These are phyloP conservation scores for Filosporella fistucella DNA, from an alignment of 495 filamentous ascomycete species.

Conservation along the genomic window DNA sequence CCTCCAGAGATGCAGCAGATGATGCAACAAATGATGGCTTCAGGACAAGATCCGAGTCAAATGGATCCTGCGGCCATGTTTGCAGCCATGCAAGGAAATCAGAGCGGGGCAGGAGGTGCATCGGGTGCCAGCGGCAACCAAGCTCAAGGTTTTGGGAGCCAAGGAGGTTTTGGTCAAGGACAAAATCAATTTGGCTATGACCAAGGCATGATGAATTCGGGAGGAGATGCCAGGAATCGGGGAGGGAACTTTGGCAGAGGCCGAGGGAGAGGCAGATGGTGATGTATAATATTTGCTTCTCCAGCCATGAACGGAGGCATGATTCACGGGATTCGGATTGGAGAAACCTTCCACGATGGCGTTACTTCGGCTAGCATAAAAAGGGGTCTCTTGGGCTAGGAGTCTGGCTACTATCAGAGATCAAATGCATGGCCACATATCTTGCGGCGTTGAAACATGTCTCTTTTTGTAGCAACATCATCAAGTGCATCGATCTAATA, in stretches of 20 bases:
- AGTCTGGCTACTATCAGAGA: too few relatives aligned
- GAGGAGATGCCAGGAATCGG: constrained; percentile 26
- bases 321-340: neutral
- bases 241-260: constrained; percentile 40
- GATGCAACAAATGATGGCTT: constrained; percentile 76
- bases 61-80: constrained; percentile 64
- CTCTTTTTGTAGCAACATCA: too few relatives aligned
- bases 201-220: constrained; percentile 33
- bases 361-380: too few relatives aligned
- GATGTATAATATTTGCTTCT: too few relatives aligned
- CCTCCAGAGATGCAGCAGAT: constrained; percentile 77
- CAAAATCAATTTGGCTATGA: constrained; percentile 50
- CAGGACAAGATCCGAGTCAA: constrained; percentile 75
- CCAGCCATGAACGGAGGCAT: neutral
- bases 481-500: too few relatives aligned
- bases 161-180: constrained; percentile 42
- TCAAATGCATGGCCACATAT: too few relatives aligned
- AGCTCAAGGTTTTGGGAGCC: constrained; percentile 37
- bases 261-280: constrained; percentile 29
- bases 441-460: too few relatives aligned
- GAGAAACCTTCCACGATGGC: too few relatives aligned
- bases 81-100: constrained; percentile 38
- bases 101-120: constrained; percentile 30
- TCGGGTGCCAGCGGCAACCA: constrained; percentile 29
- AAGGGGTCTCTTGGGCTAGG: too few relatives aligned